Conservation (phyloP, 352 stramenopile species). For the Phytophthora pseudosyringae region DNA sequence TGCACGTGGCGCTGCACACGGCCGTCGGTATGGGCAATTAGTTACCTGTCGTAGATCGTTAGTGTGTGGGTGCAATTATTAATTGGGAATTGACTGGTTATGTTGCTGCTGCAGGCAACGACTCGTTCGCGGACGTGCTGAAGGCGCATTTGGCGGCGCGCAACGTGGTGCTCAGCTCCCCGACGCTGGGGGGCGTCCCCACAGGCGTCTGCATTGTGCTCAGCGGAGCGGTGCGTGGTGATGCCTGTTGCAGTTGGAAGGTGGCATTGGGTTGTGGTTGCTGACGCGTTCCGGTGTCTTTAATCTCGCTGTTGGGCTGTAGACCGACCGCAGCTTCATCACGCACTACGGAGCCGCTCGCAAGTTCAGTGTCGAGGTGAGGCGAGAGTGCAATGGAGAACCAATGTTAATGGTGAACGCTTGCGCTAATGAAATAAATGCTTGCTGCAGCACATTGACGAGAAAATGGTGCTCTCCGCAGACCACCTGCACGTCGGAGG, state of each 20-base stretch:
- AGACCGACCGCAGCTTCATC: slow-evolving; percentile 84
- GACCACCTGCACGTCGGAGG: slow-evolving; percentile 83
- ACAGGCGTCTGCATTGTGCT: slow-evolving; percentile 86
- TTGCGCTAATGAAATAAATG: background rate
- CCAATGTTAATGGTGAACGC: background rate
- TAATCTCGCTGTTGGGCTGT: background rate
- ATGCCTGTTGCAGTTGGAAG: background rate
- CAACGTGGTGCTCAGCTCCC: slow-evolving; percentile 52
- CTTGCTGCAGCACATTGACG: slow-evolving; percentile 64
- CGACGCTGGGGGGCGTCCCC: slow-evolving; percentile 39
- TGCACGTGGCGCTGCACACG: slow-evolving; percentile 64
- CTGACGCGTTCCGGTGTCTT: background rate
- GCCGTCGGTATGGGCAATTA: slow-evolving; percentile 47
- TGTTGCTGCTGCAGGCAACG: slow-evolving; percentile 39
- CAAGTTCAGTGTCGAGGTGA: slow-evolving; percentile 66
- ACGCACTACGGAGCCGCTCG: slow-evolving; percentile 81
- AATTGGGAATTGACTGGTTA: background rate
- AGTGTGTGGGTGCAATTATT: background rate
- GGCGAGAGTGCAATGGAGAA: slow-evolving; percentile 1
- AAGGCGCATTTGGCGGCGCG: slow-evolving; percentile 52
- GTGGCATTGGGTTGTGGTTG: background rate
- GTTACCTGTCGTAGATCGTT: background rate
- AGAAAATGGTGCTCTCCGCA: slow-evolving; percentile 57
- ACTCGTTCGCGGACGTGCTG: slow-evolving; percentile 51
- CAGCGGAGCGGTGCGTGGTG: slow-evolving; percentile 56